Conservation (phyloP, 2,329 filamentous ascomycete genomes). For the Nannizziopsis arthrosporioides region DNA sequence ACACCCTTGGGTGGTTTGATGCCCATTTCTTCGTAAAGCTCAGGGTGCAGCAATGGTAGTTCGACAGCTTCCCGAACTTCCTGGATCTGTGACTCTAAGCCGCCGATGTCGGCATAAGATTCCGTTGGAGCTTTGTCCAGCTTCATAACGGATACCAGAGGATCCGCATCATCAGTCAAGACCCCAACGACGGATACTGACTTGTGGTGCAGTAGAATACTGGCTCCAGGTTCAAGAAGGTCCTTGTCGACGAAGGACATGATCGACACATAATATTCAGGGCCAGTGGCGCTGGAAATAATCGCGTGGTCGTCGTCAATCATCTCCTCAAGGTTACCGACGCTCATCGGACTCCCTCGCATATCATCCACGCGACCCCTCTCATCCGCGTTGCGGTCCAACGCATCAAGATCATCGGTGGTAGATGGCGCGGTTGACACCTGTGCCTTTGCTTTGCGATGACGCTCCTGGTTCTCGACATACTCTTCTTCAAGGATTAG, state of each 20-base stretch:
- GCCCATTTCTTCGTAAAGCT: slow-evolving; percentile 99
- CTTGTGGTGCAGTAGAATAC: slow-evolving; percentile 92
- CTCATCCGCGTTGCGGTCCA: slow-evolving; percentile 88
- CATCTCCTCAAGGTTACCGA: slow-evolving; percentile 94
- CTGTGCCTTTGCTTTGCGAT: slow-evolving; percentile 82
- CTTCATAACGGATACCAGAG: slow-evolving; percentile 96
- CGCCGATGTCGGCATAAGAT: slow-evolving; percentile 97
- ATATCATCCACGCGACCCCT: slow-evolving; percentile 92
- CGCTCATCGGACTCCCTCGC: slow-evolving; percentile 96
- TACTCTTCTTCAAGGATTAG: slow-evolving; percentile 95
- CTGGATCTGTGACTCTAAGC: slow-evolving; percentile 87
- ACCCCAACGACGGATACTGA: slow-evolving; percentile 96
- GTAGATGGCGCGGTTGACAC: slow-evolving; percentile 46
- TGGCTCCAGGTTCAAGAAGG: slow-evolving; percentile 87
- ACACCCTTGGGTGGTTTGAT: slow-evolving; percentile 99
- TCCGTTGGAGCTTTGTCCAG: slow-evolving; percentile 97
- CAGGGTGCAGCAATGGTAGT: slow-evolving; percentile 83
- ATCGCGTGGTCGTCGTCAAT: slow-evolving; percentile 99
- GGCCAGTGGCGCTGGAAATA: slow-evolving; percentile 90
- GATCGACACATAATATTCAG: slow-evolving; percentile 98
- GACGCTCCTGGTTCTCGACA: slow-evolving; percentile 94
- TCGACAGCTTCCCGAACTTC: slow-evolving; percentile 97
- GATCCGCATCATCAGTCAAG: slow-evolving; percentile 89
- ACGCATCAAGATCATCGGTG: slow-evolving; percentile 53
- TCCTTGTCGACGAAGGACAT: slow-evolving; percentile 99